Base-by-base conservation (phyloP, 2,329 filamentous ascomycete species). In the Fusarium pseudonygamai region DNA sequence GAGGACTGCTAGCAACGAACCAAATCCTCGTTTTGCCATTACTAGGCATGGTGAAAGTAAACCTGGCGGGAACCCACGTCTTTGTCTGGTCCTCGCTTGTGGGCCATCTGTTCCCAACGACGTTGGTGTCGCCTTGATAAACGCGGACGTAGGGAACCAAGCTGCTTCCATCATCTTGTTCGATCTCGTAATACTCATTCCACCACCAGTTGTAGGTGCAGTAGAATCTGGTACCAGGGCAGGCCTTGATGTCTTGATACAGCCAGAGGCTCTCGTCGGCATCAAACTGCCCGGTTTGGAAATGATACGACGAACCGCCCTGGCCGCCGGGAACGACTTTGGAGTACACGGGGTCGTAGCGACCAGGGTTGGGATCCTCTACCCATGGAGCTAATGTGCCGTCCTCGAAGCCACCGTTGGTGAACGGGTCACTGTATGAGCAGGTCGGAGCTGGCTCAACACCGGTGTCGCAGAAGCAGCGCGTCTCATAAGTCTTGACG, bases 1-100 rank as follows among this genome's bases (percentile, higher is more conserved):
- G 66, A 9, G 66, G 66, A 13, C 66, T 69, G 30, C 66, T 69
- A 1, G 66, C 66, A 24, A 69, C 8, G 2, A 50, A 69, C 63
- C 63, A 69, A 24, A 69, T 62, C 20, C 20, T 68, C 6, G 65
- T 56, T 11, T 32, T 3, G 3, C 67, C 64, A 22, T 5, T 34
- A 0, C 4, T 0, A 1, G 66, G 66, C 0, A 62, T 1, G 0
- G 24, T 67, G 49, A 69, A 42, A 42, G 22, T n/a, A n/a, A 40
- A n/a, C 13, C 8, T 1, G 3, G 39, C 39, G 14, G 39, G 13
- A 8, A 40, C 7, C 65, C 66, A 69, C 5, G 3, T n/a, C 5
- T 62, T 30, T n/a, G n/a, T n/a, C n/a, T n/a, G n/a, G n/a, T n/a
- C n/a, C n/a, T n/a, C n/a, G n/a, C n/a, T n/a, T n/a, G n/a, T n/a